Conservation (phyloP, 352 stramenopile species). For the Pythium myriotylum region DNA sequence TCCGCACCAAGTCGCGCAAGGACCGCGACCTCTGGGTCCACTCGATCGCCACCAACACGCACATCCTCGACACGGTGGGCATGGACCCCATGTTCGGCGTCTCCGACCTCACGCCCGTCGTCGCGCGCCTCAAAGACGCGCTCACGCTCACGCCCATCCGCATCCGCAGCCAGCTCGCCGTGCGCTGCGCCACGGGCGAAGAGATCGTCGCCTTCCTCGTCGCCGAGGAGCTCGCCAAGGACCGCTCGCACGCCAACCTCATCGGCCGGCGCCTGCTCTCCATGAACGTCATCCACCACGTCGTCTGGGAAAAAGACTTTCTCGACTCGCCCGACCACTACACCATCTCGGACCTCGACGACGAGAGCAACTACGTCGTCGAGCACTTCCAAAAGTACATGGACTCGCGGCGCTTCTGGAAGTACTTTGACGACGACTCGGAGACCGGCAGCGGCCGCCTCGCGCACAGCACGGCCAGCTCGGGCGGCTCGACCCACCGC, state of each 20-base stretch:
- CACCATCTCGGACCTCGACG: conserved; percentile 60
- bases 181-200: conserved; percentile 69
- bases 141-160: conserved; percentile 63
- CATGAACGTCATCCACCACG: conserved; percentile 87
- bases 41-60: conserved; percentile 65
- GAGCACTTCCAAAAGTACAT: conserved; percentile 84
- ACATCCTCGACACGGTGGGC: conserved; percentile 49
- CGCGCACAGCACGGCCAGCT: conserved; percentile 37
- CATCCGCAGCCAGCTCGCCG: conserved; percentile 63
- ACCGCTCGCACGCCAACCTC: conserved; percentile 51
- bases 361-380: conserved; percentile 63
- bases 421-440: conserved; percentile 56
- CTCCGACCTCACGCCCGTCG: conserved; percentile 53
- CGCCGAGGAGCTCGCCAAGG: conserved; percentile 46
- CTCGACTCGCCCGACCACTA: conserved; percentile 76
- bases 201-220: conserved; percentile 74
- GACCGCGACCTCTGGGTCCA: conserved; percentile 78
- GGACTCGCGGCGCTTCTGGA: conserved; percentile 83
- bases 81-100: conserved; percentile 56
- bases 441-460: conserved; percentile 28
- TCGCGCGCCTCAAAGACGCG: conserved; percentile 55
- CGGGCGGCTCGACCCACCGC: conserved; percentile 20
- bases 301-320: conserved; percentile 86
- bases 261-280: conserved; percentile 65
- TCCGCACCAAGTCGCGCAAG: conserved; percentile 77